Base-by-base conservation (phyloP, 352 stramenopile species). In the Globisporangium mamillatum region DNA sequence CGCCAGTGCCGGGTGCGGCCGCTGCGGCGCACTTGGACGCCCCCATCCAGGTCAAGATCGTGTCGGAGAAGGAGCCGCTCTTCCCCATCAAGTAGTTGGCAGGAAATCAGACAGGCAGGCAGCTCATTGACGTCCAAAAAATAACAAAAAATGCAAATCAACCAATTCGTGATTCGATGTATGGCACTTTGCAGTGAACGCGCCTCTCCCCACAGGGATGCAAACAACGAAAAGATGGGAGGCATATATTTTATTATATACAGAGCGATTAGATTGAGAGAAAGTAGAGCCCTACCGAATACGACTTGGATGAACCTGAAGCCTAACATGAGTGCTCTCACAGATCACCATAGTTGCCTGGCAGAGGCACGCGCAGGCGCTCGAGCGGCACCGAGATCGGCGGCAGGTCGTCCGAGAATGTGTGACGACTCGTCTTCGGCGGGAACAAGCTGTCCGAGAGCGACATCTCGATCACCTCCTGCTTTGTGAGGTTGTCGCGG, bases 351-450 rank as follows among this genome's bases (percentile, higher is more conserved):
- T 78, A 80, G 64, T 84, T 84, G 48, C 36, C 61, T 34, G 63
- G 53, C 25, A 91, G 65, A 25, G 81, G 57, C 61, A 75, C 63
- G 22, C 86, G 80, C 27, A 95, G 73, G 32, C 80, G 76, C 62
- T 81, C 78, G 25, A 95, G 73, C 10, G 86, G 74, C 64, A 95
- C 84, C 2, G 85, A 93, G 71, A 95, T 94, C 27, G 88, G 88
- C 34, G 88, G 88, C 46, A 95, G 48, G 60, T 94, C 84, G 56
- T 95, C 83, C 60, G 88, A 93, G 60, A 94, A 94, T 38, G 79
- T 90, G 73, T 95, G 88, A 27, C 88, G 85, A 75, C 86, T 94
- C 55, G 88, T 95, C 74, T 95, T 95, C 18, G 88, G 88, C 20
- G 88, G 88, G 73, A 95, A 95, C 10, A 95, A 72, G 29, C 85